These are phyloP conservation scores for Teratosphaeria zuluensis DNA, from an alignment of 2,329 filamentous ascomycete genomes.

Conservation along the genomic window DNA sequence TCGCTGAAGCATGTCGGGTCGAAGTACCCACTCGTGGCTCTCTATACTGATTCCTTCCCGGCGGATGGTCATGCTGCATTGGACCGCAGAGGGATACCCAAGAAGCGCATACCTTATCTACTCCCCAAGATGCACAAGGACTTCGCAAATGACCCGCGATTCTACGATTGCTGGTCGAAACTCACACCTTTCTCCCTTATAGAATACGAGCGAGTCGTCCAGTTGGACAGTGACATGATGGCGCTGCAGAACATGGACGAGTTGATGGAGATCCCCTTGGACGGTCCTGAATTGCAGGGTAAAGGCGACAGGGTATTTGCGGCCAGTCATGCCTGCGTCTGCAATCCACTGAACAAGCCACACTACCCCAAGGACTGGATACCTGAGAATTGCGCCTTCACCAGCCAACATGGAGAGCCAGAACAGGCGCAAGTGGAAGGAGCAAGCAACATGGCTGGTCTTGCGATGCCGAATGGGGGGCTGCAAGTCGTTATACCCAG, in stretches of 20 bases:
- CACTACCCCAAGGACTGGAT: slow-evolving; percentile 71
- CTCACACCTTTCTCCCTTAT: slow-evolving; percentile 66
- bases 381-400: slow-evolving; percentile 53
- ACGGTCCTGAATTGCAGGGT: slow-evolving; percentile 44
- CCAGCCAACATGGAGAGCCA: slow-evolving; percentile 44
- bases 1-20: slow-evolving; percentile 57
- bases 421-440: slow-evolving; percentile 43
- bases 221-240: slow-evolving; percentile 84
- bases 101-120: slow-evolving; percentile 62
- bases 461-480: slow-evolving; percentile 52
- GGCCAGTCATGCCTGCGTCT: slow-evolving; percentile 74
- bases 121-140: slow-evolving; percentile 56
- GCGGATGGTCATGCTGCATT: slow-evolving; percentile 59
- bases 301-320: slow-evolving; percentile 63
- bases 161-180: slow-evolving; percentile 88
- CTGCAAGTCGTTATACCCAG: slow-evolving; percentile 53
- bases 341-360: slow-evolving; percentile 67
- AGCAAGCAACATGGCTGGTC: slow-evolving; percentile 40
- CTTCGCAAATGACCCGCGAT: slow-evolving; percentile 69
- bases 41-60: slow-evolving; percentile 74
- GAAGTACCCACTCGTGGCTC: slow-evolving; percentile 67
- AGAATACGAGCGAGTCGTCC: slow-evolving; percentile 70
- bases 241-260: slow-evolving; percentile 81
- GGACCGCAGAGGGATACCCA: slow-evolving; percentile 56
- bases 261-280: slow-evolving; percentile 72